phyloP scores from a whole-genome alignment of 148 eudicot genomes.

The Linanthus parryae region DNA sequence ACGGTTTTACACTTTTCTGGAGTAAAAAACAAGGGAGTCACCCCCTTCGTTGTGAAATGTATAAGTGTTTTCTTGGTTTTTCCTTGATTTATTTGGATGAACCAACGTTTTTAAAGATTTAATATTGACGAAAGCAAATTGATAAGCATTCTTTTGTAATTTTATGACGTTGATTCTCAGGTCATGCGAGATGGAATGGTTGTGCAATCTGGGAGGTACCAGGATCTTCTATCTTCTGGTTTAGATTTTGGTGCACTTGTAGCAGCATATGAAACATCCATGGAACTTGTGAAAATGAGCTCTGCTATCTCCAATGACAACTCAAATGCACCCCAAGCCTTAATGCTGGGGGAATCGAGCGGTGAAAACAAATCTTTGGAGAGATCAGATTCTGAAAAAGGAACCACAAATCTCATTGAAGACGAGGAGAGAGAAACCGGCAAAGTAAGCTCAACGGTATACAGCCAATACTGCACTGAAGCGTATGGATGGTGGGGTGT shows the following conservation, averaged over 20 bases:
- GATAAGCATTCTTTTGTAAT: neutral
- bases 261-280: constrained; percentile 49
- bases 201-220: constrained; percentile 44
- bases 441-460: constrained; percentile 30
- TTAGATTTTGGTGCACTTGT: constrained; percentile 37
- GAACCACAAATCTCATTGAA: constrained; percentile 47
- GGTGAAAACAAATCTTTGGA: constrained; percentile 20
- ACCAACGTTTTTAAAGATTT: neutral
- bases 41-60: neutral
- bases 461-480: constrained; percentile 46
- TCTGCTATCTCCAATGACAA: constrained; percentile 13
- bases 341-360: constrained; percentile 18
- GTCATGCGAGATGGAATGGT: constrained; percentile 45
- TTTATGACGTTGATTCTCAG: constrained; percentile 4
- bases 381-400: constrained; percentile 23
- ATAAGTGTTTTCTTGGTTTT: neutral
- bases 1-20: neutral
- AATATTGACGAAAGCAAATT: neutral
- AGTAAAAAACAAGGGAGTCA: neutral
- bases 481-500: constrained; percentile 71
- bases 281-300: constrained; percentile 47
- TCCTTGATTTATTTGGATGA: neutral
- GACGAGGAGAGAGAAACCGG: constrained; percentile 65
- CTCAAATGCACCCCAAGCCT: constrained; percentile 4
- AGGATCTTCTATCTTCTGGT: constrained; percentile 32